These are phyloP conservation scores for Termitomyces sp. DNA, from an alignment of 768 basidiomycete species.

Conservation along the genomic window DNA sequence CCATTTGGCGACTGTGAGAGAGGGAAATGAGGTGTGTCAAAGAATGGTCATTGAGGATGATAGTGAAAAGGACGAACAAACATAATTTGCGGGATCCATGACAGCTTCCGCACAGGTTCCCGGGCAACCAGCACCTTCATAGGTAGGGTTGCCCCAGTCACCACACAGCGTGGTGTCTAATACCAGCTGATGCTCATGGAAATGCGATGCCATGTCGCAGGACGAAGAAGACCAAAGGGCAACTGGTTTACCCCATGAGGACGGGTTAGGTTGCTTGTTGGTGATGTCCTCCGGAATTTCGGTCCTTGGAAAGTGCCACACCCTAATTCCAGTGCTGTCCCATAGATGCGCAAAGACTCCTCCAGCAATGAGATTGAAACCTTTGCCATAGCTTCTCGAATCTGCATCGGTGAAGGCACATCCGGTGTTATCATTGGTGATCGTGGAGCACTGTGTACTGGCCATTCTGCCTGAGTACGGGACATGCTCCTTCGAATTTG, in stretches of 20 bases:
- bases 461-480: no score
- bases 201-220: slow-evolving; percentile 48
- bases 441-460: slow-evolving; percentile 39
- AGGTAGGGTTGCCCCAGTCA: slow-evolving; percentile 39
- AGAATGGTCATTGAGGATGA: no score
- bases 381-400: slow-evolving; percentile 34
- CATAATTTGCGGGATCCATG: slow-evolving; percentile 56
- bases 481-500: no score
- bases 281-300: slow-evolving; percentile 51
- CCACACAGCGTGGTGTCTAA: slow-evolving; percentile 49
- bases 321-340: slow-evolving; percentile 46
- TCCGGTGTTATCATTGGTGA: slow-evolving; percentile 36
- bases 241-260: slow-evolving; percentile 47
- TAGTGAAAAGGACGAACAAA: slow-evolving; percentile 34
- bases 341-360: slow-evolving; percentile 57
- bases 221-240: slow-evolving; percentile 46
- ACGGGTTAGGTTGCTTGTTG: slow-evolving; percentile 40
- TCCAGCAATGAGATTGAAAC: slow-evolving; percentile 42
- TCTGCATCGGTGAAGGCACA: slow-evolving; percentile 46
- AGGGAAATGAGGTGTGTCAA: not conserved
- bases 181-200: slow-evolving; percentile 47
- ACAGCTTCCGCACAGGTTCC: slow-evolving; percentile 47
- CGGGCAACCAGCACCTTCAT: slow-evolving; percentile 32
- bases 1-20: slow-evolving; percentile 47
- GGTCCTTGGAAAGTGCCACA: slow-evolving; percentile 54